A percentile compares a stretch with the other conserved stretches of the same genome.
phyloP scores from a whole-genome alignment of 129 eudicot genomes.

The Helianthus annuus region DNA sequence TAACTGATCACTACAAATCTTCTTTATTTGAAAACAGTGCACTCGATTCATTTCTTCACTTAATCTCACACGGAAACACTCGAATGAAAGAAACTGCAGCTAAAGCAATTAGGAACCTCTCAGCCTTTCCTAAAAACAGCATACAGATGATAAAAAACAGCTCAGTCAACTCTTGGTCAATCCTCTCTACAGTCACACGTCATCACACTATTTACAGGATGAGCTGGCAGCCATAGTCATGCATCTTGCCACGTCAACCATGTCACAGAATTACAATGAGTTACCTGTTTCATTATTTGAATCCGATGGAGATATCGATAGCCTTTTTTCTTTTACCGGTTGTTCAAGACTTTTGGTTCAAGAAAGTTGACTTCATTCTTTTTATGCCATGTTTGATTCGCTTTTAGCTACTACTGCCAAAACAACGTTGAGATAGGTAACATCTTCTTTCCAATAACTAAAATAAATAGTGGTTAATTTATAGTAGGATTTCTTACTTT shows the following conservation, averaged over 20 bases:
- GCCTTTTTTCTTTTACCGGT: slow-evolving; percentile 41
- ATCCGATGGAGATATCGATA: slow-evolving; percentile 50
- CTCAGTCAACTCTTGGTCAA: slow-evolving; percentile 46
- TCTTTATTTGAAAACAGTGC: slow-evolving; percentile 56
- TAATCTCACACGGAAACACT: slow-evolving; percentile 38
- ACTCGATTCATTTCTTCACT: slow-evolving; percentile 44
- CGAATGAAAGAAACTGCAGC: slow-evolving; percentile 55
- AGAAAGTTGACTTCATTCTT: slow-evolving; percentile 50
- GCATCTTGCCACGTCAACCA: slow-evolving; percentile 59
- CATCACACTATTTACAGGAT: slow-evolving; percentile 51
- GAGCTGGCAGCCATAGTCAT: slow-evolving; percentile 53
- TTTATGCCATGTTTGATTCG: slow-evolving; percentile 59
- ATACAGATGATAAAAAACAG: slow-evolving; percentile 54
- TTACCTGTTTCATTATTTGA: slow-evolving; percentile 40
- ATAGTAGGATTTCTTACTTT: not conserved
- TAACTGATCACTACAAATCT: slow-evolving; percentile 61
- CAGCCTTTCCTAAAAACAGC: slow-evolving; percentile 52
- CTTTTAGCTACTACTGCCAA: slow-evolving; percentile 48
- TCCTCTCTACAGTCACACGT: slow-evolving; percentile 54
- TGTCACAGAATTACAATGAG: slow-evolving; percentile 24
- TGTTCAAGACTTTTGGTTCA: slow-evolving; percentile 43
- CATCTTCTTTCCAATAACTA: not conserved
- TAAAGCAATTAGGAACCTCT: slow-evolving; percentile 59
- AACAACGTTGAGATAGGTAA: slow-evolving; percentile 56
- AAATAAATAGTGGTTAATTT: no score